These are phyloP conservation scores for Rubroboletus satanas DNA, from an alignment of 768 basidiomycete species.

Conservation along the genomic window DNA sequence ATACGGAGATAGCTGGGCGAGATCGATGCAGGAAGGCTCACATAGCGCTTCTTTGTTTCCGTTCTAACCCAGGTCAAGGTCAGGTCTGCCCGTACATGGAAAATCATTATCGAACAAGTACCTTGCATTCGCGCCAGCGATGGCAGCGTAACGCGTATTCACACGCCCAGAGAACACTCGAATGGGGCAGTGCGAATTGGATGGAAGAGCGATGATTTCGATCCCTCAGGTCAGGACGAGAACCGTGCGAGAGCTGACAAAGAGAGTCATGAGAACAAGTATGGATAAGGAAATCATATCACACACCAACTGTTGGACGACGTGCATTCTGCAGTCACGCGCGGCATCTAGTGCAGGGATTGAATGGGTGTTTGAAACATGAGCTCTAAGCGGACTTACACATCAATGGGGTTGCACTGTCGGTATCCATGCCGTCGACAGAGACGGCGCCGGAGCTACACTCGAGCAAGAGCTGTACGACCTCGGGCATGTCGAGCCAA, in stretches of 20 bases:
- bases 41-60: conserved; percentile 31
- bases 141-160: conserved; percentile 60
- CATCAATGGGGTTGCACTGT: conserved; percentile 80
- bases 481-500: conserved; percentile 64
- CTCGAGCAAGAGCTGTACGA: conserved; percentile 62
- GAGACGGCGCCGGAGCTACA: conserved; percentile 57
- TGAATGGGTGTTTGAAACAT: not conserved
- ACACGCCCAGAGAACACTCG: conserved; percentile 64
- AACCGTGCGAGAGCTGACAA: conserved; percentile 53
- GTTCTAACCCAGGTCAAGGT: conserved; percentile 19
- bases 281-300: not conserved
- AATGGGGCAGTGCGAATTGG: conserved; percentile 63
- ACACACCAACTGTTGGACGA: conserved; percentile 64
- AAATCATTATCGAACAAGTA: conserved; percentile 24
- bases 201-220: conserved; percentile 67
- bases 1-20: conserved; percentile 26
- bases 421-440: conserved; percentile 70
- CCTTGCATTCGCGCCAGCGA: conserved; percentile 58
- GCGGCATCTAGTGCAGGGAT: conserved; percentile 56
- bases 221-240: conserved; percentile 71
- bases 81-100: conserved; percentile 5
- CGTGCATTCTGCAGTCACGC: conserved; percentile 64
- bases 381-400: conserved; percentile 46
- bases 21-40: conserved; percentile 20
- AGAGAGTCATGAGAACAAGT: conserved; percentile 5